These are phyloP conservation scores for Ceratocystis albifundus DNA, from an alignment of 2,329 filamentous ascomycete species.

Conservation along the genomic window DNA sequence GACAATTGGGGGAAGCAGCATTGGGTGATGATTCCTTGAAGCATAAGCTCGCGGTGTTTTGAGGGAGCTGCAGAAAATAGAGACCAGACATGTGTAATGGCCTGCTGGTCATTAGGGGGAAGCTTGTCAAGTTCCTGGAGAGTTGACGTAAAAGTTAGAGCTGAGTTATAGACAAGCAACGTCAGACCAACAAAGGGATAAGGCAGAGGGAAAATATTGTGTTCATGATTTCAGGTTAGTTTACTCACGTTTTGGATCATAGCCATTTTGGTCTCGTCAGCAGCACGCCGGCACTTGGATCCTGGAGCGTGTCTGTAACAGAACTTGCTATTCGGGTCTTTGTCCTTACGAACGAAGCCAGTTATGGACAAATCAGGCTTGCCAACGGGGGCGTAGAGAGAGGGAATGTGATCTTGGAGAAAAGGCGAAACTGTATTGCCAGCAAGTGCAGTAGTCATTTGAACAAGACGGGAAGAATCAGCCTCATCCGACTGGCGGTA, in stretches of 20 bases:
- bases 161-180: not conserved
- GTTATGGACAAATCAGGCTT: constrained; percentile 34
- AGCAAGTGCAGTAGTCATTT: constrained; percentile 55
- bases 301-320: constrained; percentile 94
- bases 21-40: constrained; percentile 89
- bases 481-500: constrained; percentile 18
- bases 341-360: constrained; percentile 30
- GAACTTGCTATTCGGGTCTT: constrained; percentile 69
- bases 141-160: constrained; percentile 6
- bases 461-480: constrained; percentile 36
- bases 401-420: constrained; percentile 79
- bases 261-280: constrained; percentile 93
- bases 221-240: not conserved
- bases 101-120: constrained; percentile 77
- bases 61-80: constrained; percentile 90
- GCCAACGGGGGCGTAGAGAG: constrained; percentile 71
- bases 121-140: constrained; percentile 66
- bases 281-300: constrained; percentile 81
- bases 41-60: constrained; percentile 89
- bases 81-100: constrained; percentile 95
- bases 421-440: constrained; percentile 76
- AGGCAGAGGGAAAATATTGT: not conserved
- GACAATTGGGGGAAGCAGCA: constrained; percentile 97
- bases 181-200: not conserved
- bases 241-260: constrained; percentile 69